These are phyloP conservation scores for Somion occarium DNA, from an alignment of 1,284 basidiomycete genomes.

Conservation along the genomic window DNA sequence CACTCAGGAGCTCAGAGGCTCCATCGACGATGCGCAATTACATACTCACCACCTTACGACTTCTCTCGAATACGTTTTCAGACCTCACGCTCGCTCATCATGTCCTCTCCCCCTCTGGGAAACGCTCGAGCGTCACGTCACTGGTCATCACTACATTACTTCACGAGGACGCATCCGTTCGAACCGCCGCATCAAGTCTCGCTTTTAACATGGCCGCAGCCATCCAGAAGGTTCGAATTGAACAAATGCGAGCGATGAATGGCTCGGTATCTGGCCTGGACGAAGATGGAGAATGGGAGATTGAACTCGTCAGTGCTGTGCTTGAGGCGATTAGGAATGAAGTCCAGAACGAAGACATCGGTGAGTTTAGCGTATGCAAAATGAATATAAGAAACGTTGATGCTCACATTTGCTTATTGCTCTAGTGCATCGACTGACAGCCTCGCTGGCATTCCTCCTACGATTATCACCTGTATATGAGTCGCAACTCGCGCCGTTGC, in stretches of 20 bases:
- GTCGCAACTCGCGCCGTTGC: constrained; percentile 44
- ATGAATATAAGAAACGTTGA: constrained; percentile 1
- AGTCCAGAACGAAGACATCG: constrained; percentile 69
- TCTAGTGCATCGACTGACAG: constrained; percentile 74
- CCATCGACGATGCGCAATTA: constrained; percentile 39
- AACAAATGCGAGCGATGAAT: constrained; percentile 31
- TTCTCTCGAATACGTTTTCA: constrained; percentile 73
- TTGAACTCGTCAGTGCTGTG: constrained; percentile 76
- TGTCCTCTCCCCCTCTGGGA: constrained; percentile 35
- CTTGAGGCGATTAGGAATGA: constrained; percentile 73
- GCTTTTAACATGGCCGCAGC: constrained; percentile 72
- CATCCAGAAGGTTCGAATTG: constrained; percentile 56
- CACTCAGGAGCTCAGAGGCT: constrained; percentile 26
- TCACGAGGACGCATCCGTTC: constrained; percentile 61
- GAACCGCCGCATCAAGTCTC: constrained; percentile 77
- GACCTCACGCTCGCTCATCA: constrained; percentile 46
- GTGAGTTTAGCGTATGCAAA: constrained; percentile 44
- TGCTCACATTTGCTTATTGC: background rate
- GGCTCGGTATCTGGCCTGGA: constrained; percentile 28
- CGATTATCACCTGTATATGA: constrained; percentile 66
- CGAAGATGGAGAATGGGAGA: constrained; percentile 75
- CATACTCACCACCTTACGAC: constrained; percentile 65
- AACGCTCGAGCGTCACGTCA: constrained; percentile 23
- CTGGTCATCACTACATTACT: constrained; percentile 66
- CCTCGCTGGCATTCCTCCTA: constrained; percentile 69